A percentile compares a stretch with the other conserved stretches of the same genome.
Evolutionary conservation across 306 rosid genomes (phyloP).

Genomic region (Prunus mume): DNA sequence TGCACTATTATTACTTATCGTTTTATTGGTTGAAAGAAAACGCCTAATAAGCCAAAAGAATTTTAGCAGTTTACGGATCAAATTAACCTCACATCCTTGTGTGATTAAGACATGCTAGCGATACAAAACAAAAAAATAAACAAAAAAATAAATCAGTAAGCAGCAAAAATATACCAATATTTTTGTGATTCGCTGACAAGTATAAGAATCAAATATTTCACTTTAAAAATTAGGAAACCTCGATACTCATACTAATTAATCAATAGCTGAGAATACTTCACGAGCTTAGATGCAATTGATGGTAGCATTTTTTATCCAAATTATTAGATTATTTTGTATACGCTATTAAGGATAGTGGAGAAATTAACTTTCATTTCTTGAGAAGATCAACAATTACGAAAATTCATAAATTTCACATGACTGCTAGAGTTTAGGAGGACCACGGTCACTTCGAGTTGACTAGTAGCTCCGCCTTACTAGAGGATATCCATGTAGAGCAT

Average conservation of each 20-base stretch:
- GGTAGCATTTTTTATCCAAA: too few relatives aligned
- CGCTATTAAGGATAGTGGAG: fast-evolving
- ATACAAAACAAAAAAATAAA: neutral
- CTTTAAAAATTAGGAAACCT: neutral
- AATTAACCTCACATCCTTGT: neutral
- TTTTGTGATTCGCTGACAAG: neutral
- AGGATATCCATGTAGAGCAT: neutral
- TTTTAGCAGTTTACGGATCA: neutral
- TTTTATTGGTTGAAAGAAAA: neutral
- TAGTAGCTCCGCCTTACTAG: too few relatives aligned
- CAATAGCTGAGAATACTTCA: too few relatives aligned
- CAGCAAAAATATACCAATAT: neutral
- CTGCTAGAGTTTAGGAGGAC: too few relatives aligned
- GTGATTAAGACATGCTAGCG: neutral
- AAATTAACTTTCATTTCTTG: too few relatives aligned
- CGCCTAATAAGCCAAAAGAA: neutral
- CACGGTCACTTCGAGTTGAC: too few relatives aligned
- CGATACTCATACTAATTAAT: too few relatives aligned
- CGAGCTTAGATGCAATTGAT: too few relatives aligned
- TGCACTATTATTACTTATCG: neutral
- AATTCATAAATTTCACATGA: too few relatives aligned
- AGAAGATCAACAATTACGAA: too few relatives aligned
- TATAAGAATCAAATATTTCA: neutral
- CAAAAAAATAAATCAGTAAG: too few relatives aligned
- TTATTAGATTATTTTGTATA: too few relatives aligned